Conservation (phyloP, 495 filamentous ascomycete genomes). For the Lentithecium fluviatile region DNA sequence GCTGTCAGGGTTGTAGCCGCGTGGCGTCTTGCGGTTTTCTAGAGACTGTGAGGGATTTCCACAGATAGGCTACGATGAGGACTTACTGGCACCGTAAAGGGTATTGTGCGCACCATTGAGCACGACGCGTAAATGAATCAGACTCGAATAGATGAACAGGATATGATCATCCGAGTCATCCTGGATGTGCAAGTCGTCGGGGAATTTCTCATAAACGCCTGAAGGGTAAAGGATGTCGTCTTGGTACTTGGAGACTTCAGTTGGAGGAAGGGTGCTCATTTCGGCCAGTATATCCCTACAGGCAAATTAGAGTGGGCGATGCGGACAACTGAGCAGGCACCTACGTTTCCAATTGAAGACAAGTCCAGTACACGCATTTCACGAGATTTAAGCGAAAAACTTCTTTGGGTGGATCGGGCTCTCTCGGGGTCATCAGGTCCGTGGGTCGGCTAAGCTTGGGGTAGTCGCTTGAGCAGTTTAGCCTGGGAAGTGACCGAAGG, state of each 20-base stretch:
- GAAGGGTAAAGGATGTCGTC: slow-evolving; percentile 62
- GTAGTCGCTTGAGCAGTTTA: slow-evolving; percentile 4
- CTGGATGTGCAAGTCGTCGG: slow-evolving; percentile 1
- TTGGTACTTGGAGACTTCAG: slow-evolving; percentile 38
- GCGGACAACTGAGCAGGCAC: slow-evolving; percentile 3
- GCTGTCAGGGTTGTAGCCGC: slow-evolving; percentile 4
- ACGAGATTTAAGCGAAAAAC: slow-evolving; percentile 51
- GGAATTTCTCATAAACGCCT: slow-evolving; percentile 34
- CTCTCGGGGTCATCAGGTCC: neutral
- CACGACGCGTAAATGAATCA: slow-evolving; percentile 80
- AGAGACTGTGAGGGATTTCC: neutral
- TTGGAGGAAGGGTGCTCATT: slow-evolving; percentile 68
- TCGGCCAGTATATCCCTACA: slow-evolving; percentile 87
- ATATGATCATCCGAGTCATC: slow-evolving; percentile 41
- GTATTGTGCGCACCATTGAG: slow-evolving; percentile 80
- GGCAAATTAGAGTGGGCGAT: slow-evolving; percentile 4
- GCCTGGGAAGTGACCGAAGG: neutral
- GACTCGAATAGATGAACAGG: slow-evolving; percentile 79
- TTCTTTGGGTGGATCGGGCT: slow-evolving; percentile 8
- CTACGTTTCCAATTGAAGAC: slow-evolving; percentile 88
- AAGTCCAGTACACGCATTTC: slow-evolving; percentile 88
- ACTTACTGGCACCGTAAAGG: slow-evolving; percentile 63
- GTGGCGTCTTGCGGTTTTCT: neutral
- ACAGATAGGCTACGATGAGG: neutral
- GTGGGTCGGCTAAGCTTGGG: slow-evolving; percentile 12